These are phyloP conservation scores for Fraxinus sp. DNA, from an alignment of 305 asterid genomes.

Conservation along the genomic window DNA sequence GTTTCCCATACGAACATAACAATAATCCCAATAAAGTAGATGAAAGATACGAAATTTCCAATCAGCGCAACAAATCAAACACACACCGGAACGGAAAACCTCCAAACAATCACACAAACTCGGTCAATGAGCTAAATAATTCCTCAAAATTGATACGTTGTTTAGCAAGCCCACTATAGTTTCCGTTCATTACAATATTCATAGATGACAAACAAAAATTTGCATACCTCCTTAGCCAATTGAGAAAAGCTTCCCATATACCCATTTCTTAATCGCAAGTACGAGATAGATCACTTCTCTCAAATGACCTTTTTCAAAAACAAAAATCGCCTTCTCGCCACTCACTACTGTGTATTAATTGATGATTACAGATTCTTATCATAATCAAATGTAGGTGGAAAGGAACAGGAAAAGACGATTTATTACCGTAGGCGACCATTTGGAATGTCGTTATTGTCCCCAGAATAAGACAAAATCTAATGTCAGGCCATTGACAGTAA, in stretches of 20 bases:
- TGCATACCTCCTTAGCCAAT: slow-evolving; percentile 84
- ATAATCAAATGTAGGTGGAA: slow-evolving; percentile 8
- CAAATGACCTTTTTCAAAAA: slow-evolving; percentile 28
- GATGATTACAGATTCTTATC: slow-evolving; percentile 16
- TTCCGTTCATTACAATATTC: not conserved
- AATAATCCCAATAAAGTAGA: not conserved
- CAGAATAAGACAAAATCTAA: slow-evolving; percentile 18
- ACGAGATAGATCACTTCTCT: slow-evolving; percentile 43
- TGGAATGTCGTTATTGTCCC: slow-evolving; percentile 26
- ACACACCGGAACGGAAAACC: not conserved
- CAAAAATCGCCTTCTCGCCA: slow-evolving; percentile 8
- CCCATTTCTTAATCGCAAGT: slow-evolving; percentile 49
- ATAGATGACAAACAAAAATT: slow-evolving; percentile 4
- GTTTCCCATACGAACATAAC: not conserved
- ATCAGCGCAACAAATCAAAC: not conserved
- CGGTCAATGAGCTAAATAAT: slow-evolving; percentile 9
- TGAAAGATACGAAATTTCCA: not conserved
- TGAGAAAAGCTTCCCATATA: slow-evolving; percentile 95
- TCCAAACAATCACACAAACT: not conserved
- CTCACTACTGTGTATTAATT: slow-evolving; percentile 15
- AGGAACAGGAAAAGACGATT: not conserved
- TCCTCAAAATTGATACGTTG: not conserved
- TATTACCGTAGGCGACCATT: slow-evolving; percentile 26
- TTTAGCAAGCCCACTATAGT: not conserved
- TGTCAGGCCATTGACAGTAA: not conserved